Percentiles rank a stretch among this genome's conserved stretches.
Conservation (phyloP, 2,329 filamentous ascomycete species). For the Pseudogymnoascus sp. region DNA sequence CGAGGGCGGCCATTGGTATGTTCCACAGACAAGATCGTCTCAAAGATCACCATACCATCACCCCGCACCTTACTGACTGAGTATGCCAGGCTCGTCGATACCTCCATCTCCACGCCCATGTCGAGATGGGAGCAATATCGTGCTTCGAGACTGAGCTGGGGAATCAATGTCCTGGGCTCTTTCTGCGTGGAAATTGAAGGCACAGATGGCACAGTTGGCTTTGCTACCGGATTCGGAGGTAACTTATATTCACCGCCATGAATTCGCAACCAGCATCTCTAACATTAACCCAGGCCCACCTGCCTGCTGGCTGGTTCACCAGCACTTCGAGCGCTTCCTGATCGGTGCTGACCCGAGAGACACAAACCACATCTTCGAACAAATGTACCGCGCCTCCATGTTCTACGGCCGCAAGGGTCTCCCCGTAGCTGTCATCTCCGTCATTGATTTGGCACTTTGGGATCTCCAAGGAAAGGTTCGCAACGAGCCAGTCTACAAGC, state of each 20-base stretch:
- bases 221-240: slow-evolving; percentile 88
- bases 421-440: slow-evolving; percentile 82
- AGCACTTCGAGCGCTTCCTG: slow-evolving; percentile 89
- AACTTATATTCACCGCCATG: slow-evolving; percentile 17
- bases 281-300: slow-evolving; percentile 53
- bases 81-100: slow-evolving; percentile 72
- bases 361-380: slow-evolving; percentile 86
- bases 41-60: not conserved
- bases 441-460: slow-evolving; percentile 90
- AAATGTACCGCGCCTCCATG: slow-evolving; percentile 94
- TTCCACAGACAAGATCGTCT: not conserved
- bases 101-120: slow-evolving; percentile 86
- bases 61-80: not conserved
- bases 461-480: slow-evolving; percentile 86
- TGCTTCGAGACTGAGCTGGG: slow-evolving; percentile 82
- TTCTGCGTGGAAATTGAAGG: slow-evolving; percentile 88
- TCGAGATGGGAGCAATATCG: slow-evolving; percentile 84
- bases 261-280: not conserved
- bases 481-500: slow-evolving; percentile 87
- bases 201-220: slow-evolving; percentile 83
- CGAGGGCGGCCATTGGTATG: slow-evolving; percentile 59
- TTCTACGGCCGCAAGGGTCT: slow-evolving; percentile 94
- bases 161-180: slow-evolving; percentile 89
- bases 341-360: slow-evolving; percentile 83
- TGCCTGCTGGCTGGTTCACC: slow-evolving; percentile 86